Evolutionary conservation across 345 rosid genomes (phyloP), one percentile per base, ranked within the genome.

Genomic region (Pugionium dolabratum): DNA sequence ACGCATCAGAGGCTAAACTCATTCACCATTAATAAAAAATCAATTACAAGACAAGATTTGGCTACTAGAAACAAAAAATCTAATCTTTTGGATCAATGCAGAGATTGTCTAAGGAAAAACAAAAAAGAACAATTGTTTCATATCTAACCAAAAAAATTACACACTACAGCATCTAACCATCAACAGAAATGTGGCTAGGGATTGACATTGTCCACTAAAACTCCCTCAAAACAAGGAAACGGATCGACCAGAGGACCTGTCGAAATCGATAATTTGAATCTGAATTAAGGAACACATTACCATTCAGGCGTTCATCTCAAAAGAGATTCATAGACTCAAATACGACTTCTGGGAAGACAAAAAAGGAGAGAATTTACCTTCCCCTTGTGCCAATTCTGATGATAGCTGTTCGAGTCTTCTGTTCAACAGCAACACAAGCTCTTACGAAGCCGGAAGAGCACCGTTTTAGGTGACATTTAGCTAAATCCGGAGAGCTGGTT

Each of bases 311-410:
- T 18, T 18, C 18, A 18, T 18, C 18, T 18, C 18, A 18, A 18
- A 18, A 18, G 18, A 18, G 18, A 18, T 18, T 18, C 18, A 18
- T 18, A 18, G 18, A 18, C 18, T 18, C 18, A 18, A 18, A 18
- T 18, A 18, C 18, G 18, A 18, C 18, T 18, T 18, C 18, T 18
- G 18, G 18, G 44, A 47, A 43, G 51, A 26, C 6, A 32, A 69
- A 65, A 50, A 57, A 48, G 69, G 56, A 62, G 56, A 56, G 28
- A 34, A 55, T 18, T 54, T 54, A 93, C 98, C 98, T 93, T 80
- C 98, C 98, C 67, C 98, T 75, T 7, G 98, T 93, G 34, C 98
- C 98, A 61, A 93, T 93, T 82, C 90, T 78, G 51, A 93, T 70
- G 33, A 85, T 76, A 33, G 90, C 80, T 35, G 86, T 84, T 70